These are phyloP conservation scores for Fusarium solani-melongenae DNA, from an alignment of 2,329 filamentous ascomycete genomes.

Conservation along the genomic window DNA sequence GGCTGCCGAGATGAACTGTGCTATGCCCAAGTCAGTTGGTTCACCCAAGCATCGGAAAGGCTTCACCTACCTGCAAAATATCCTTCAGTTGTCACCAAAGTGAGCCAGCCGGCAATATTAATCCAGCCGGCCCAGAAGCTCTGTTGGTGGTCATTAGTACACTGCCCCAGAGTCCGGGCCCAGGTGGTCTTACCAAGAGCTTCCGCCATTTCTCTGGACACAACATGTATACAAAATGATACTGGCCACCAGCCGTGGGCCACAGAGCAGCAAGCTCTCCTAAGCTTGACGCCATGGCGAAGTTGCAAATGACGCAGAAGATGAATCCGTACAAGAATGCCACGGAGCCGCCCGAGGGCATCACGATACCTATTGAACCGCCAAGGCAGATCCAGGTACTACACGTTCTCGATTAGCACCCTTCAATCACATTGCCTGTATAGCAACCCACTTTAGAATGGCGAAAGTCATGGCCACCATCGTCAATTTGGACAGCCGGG, in stretches of 20 bases:
- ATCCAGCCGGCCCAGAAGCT: constrained; percentile 57
- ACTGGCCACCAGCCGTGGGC: constrained; percentile 60
- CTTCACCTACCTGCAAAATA: constrained; percentile 53
- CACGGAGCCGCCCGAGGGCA: constrained; percentile 55
- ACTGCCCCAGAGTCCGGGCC: fast-evolving
- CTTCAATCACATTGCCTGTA: fast-evolving
- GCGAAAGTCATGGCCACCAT: constrained; percentile 58
- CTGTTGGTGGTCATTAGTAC: constrained; percentile 27
- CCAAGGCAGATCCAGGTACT: constrained; percentile 51
- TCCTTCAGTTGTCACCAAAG: constrained; percentile 55
- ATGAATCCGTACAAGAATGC: constrained; percentile 58
- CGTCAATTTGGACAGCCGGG: constrained; percentile 52
- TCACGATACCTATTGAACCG: constrained; percentile 54
- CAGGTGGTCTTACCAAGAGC: constrained; percentile 43
- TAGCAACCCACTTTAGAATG: constrained; percentile 50
- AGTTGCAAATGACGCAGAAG: constrained; percentile 58
- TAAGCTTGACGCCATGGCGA: constrained; percentile 54
- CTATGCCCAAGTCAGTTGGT: constrained; percentile 29
- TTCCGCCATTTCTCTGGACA: constrained; percentile 53
- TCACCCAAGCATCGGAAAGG: fast-evolving
- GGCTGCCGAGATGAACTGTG: constrained; percentile 57
- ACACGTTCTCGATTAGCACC: constrained; percentile 5
- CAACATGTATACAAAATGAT: constrained; percentile 57
- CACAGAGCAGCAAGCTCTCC: constrained; percentile 57
- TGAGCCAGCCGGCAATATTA: constrained; percentile 59